Evolutionary conservation across 257 asterid genomes (phyloP).

Genomic region (Solanum pinnatisectum): DNA sequence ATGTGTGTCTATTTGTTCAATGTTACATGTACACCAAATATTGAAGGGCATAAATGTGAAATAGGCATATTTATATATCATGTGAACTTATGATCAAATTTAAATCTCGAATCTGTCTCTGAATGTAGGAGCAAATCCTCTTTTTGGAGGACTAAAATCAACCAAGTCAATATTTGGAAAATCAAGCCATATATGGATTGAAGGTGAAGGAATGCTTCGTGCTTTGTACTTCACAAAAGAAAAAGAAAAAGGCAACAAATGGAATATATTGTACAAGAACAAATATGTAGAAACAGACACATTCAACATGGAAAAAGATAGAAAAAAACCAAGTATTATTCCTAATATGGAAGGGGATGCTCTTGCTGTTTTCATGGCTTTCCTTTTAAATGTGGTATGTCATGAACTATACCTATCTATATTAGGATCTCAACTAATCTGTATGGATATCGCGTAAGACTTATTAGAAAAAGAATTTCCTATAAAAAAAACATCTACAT

Average conservation of each 20-base stretch:
- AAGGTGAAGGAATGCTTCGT: conserved; percentile 53
- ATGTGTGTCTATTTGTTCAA: too few species aligned
- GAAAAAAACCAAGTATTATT: conserved; percentile 24
- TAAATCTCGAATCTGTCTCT: background rate
- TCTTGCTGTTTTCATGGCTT: conserved; percentile 33
- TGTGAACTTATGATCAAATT: background rate
- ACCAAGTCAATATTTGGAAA: conserved; percentile 28
- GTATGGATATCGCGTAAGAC: background rate
- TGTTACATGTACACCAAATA: background rate
- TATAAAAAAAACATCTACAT: background rate
- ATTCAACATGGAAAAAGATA: conserved; percentile 6
- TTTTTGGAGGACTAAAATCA: conserved; percentile 30
- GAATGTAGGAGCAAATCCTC: conserved; percentile 32
- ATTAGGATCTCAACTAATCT: too few species aligned
- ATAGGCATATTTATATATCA: too few species aligned
- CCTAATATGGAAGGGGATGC: conserved; percentile 37
- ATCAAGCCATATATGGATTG: conserved; percentile 32
- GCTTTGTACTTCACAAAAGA: conserved; percentile 23
- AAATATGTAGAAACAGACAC: conserved; percentile 27
- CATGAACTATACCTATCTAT: background rate
- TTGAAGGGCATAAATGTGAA: too few species aligned
- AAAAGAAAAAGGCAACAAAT: background rate
- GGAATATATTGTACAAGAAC: conserved; percentile 21
- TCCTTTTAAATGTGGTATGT: conserved; percentile 27
- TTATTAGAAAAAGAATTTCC: background rate